Percentiles rank a stretch among this genome's conserved stretches.
These are phyloP conservation scores for Paraurostyla sp. DNA, from an alignment of 73 alveolate species.

Conservation along the genomic window DNA sequence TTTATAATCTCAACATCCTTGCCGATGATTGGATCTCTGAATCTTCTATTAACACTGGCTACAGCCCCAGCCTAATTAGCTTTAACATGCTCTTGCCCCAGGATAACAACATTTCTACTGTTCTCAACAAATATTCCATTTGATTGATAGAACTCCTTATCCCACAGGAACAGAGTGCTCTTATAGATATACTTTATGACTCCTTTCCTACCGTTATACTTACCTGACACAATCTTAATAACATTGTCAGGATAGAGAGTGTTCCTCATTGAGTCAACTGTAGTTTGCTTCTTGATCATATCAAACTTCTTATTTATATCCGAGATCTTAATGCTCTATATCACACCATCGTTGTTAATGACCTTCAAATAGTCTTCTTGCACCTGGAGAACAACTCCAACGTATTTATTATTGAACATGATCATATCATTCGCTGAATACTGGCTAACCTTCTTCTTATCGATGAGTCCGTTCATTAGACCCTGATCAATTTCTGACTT, in stretches of 20 bases:
- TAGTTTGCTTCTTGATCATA: slow-evolving; percentile 64
- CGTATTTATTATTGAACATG: slow-evolving; percentile 73
- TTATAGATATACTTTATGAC: slow-evolving; percentile 79
- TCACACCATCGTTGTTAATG: slow-evolving; percentile 79
- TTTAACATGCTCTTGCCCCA: slow-evolving; percentile 79
- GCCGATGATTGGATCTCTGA: slow-evolving; percentile 68
- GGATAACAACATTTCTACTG: slow-evolving; percentile 73
- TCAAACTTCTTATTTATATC: slow-evolving; percentile 81
- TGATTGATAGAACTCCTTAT: slow-evolving; percentile 74
- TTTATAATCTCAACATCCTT: slow-evolving; percentile 75
- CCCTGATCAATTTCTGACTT: slow-evolving; percentile 74
- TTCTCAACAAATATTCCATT: slow-evolving; percentile 86
- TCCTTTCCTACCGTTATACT: slow-evolving; percentile 82
- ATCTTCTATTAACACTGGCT: slow-evolving; percentile 70
- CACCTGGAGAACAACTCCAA: slow-evolving; percentile 87
- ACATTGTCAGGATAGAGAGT: slow-evolving; percentile 83
- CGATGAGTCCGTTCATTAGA: not conserved
- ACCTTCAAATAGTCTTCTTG: slow-evolving; percentile 82
- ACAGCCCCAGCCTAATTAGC: slow-evolving; percentile 72
- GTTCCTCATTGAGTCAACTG: slow-evolving; percentile 84
- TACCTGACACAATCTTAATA: slow-evolving; percentile 82
- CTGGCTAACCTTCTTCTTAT: slow-evolving; percentile 67
- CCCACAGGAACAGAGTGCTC: slow-evolving; percentile 81
- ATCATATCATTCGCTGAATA: slow-evolving; percentile 87
- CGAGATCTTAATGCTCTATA: slow-evolving; percentile 72